phyloP scores from a whole-genome alignment of 1,284 basidiomycete species.

The Rhizopogon hawkerae region DNA sequence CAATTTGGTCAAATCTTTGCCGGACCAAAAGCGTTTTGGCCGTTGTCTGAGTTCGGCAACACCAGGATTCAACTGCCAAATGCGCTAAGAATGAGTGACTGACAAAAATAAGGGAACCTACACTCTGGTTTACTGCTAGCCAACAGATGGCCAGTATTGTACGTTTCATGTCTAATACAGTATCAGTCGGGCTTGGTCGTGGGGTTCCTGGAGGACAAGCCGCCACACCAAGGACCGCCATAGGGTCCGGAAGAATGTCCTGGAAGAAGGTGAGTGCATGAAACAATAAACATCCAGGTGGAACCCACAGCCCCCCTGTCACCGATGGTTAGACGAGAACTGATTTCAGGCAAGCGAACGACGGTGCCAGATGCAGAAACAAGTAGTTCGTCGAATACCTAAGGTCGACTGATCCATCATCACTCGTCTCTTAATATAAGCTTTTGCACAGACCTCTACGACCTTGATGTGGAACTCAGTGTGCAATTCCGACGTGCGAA shows the following conservation, averaged over 20 bases:
- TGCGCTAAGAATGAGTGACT: conserved; percentile 7
- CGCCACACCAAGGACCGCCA: conserved; percentile 30
- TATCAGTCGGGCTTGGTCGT: conserved; percentile 41
- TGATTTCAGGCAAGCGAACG: conserved; percentile 67
- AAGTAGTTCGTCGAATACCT: conserved; percentile 83
- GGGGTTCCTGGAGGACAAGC: conserved; percentile 39
- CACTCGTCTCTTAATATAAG: conserved; percentile 4
- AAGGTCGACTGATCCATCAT: conserved; percentile 8
- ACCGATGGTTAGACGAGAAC: conserved; percentile 61
- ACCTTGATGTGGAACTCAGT: conserved; percentile 29
- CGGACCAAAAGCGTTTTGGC: conserved; percentile 72
- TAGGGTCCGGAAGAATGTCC: conserved; percentile 60
- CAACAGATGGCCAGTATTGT: conserved; percentile 77
- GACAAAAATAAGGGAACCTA: conserved; percentile 28
- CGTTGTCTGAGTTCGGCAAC: conserved; percentile 51
- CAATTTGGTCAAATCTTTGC: conserved; percentile 57
- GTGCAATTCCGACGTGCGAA: conserved; percentile 1
- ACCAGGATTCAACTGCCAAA: conserved; percentile 46
- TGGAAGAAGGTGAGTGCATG: conserved; percentile 20
- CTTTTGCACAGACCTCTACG: conserved; percentile 34
- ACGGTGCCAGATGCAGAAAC: conserved; percentile 55
- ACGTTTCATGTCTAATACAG: conserved; percentile 69
- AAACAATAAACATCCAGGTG: not conserved
- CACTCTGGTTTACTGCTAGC: conserved; percentile 84
- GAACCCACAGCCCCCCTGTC: conserved; percentile 58